Conservation (phyloP, 208 protist genomes). For the Wallacemonas collosoma region DNA sequence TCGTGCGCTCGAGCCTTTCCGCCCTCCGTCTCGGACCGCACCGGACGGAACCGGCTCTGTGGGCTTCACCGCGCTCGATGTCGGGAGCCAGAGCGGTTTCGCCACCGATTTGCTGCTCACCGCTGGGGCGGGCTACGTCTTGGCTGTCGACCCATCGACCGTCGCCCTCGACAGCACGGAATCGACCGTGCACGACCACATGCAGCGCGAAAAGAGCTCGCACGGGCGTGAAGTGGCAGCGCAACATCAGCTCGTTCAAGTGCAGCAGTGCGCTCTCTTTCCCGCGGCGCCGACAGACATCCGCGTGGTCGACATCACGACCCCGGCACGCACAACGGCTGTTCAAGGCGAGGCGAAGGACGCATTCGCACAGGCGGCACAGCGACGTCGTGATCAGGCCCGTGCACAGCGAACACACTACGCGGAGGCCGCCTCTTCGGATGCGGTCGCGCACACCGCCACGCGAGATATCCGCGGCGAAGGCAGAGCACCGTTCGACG, state of each 20-base stretch:
- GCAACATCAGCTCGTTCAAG: slow-evolving; percentile 15
- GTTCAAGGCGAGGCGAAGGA: slow-evolving; percentile 1
- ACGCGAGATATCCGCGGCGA: too few relatives aligned
- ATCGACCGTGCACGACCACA: slow-evolving; percentile 61
- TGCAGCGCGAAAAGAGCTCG: slow-evolving; percentile 37
- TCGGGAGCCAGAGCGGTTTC: slow-evolving; percentile 78
- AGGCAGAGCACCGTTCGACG: slow-evolving; percentile 33
- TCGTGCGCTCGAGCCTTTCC: slow-evolving; percentile 49
- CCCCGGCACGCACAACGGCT: not conserved
- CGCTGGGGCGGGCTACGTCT: slow-evolving; percentile 50
- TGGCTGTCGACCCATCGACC: slow-evolving; percentile 48
- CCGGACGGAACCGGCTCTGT: not conserved
- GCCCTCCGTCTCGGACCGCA: not conserved
- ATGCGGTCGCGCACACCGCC: not conserved
- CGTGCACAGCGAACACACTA: slow-evolving; percentile 28
- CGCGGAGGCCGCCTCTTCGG: slow-evolving; percentile 12
- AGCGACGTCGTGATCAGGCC: slow-evolving; percentile 28
- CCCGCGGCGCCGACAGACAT: slow-evolving; percentile 12
- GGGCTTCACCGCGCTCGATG: slow-evolving; percentile 66
- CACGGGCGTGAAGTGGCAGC: slow-evolving; percentile 16
- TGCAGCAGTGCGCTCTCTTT: slow-evolving; percentile 27
- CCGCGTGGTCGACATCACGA: not conserved
- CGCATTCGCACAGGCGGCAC: slow-evolving; percentile 21
- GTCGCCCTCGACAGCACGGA: slow-evolving; percentile 56
- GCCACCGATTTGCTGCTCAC: slow-evolving; percentile 65